Conservation (phyloP, 495 filamentous ascomycete species). For the Acidomyces sp. region DNA sequence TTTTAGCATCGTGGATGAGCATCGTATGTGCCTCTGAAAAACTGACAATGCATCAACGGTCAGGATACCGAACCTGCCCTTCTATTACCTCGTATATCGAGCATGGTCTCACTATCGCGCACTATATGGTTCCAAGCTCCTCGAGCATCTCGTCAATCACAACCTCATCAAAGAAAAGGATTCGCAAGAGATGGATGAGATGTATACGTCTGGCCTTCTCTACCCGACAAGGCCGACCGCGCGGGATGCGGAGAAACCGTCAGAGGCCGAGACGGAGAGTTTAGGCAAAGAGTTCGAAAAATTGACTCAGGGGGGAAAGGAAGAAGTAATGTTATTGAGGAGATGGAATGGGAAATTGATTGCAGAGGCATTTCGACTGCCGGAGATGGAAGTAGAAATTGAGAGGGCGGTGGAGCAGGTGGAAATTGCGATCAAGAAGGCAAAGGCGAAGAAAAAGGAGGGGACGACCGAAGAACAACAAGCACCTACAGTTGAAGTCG, state of each 20-base stretch:
- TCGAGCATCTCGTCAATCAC: conserved; percentile 65
- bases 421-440: conserved; percentile 42
- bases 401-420: conserved; percentile 85
- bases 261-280: conserved; percentile 25
- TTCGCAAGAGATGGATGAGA: conserved; percentile 50
- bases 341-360: conserved; percentile 34
- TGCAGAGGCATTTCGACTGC: conserved; percentile 38
- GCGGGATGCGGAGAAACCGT: conserved; percentile 22
- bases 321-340: conserved; percentile 31
- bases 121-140: conserved; percentile 67
- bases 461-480: too few relatives aligned
- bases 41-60: too few relatives aligned
- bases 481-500: too few relatives aligned
- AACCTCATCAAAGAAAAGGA: conserved; percentile 51
- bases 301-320: conserved; percentile 22
- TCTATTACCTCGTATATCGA: conserved; percentile 87
- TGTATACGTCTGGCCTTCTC: conserved; percentile 44
- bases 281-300: conserved; percentile 55
- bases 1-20: too few relatives aligned
- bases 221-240: conserved; percentile 24
- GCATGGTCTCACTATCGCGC: conserved; percentile 64
- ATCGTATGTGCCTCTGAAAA: too few relatives aligned
- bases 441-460: conserved; percentile 26
- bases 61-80: conserved; percentile 89
- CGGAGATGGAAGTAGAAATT: conserved; percentile 74